Percentiles rank a stretch among this genome's conserved stretches.
phyloP scores from a whole-genome alignment of 73 alveolate species.

The Paramecium octaurelia region DNA sequence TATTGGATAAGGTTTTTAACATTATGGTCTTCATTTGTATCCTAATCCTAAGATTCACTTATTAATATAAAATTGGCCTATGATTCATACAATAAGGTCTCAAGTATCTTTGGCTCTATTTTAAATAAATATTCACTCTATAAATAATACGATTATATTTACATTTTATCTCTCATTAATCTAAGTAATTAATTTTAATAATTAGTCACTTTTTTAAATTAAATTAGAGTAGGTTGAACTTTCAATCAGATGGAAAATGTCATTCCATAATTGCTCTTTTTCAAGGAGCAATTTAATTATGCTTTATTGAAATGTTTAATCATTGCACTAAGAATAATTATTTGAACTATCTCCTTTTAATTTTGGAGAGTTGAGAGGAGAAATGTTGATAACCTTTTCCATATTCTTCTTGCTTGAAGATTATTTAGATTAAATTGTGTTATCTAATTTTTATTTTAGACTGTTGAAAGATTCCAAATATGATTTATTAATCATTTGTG shows the following conservation, averaged over 20 bases:
- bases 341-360: not conserved
- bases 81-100: not conserved
- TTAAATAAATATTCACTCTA: constrained; percentile 41
- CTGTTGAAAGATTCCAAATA: not conserved
- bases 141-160: not conserved
- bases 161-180: not conserved
- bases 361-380: not conserved
- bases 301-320: not conserved
- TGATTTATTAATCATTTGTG: not conserved
- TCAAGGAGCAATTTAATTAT: not conserved
- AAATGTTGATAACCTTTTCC: not conserved
- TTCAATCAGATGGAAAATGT: not conserved
- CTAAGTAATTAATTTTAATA: not conserved
- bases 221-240: not conserved
- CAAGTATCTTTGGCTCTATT: not conserved
- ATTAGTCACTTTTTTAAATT: not conserved
- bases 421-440: not conserved
- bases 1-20: constrained; percentile 14
- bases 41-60: not conserved
- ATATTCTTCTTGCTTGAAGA: not conserved
- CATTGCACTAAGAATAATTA: not conserved
- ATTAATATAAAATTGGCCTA: not conserved
- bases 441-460: not conserved
- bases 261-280: constrained; percentile 15
- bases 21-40: not conserved